These are phyloP conservation scores for Tetrapisispora iriomotensis DNA, from an alignment of 805 yeast genomes.

Conservation along the genomic window DNA sequence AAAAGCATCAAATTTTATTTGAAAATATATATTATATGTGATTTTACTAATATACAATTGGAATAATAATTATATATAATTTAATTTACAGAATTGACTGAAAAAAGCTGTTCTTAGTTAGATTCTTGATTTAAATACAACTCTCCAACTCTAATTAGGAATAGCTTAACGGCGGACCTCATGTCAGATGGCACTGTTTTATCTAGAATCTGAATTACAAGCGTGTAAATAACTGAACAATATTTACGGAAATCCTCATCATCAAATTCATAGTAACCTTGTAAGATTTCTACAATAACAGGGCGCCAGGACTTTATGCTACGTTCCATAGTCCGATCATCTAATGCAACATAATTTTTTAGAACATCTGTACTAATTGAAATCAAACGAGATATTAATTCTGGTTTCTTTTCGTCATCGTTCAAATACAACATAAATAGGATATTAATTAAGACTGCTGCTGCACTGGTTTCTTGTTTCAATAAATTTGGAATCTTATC, in stretches of 20 bases:
- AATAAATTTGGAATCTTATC: constrained; percentile 85
- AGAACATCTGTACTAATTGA: constrained; percentile 67
- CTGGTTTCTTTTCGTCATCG: constrained; percentile 39
- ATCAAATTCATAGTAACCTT: constrained; percentile 71
- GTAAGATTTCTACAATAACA: constrained; percentile 78
- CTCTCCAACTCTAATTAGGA: constrained; percentile 48
- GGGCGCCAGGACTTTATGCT: constrained; percentile 84
- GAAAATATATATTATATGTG: no score
- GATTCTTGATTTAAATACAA: constrained; percentile 26
- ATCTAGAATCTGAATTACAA: constrained; percentile 49
- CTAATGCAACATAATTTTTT: constrained; percentile 58
- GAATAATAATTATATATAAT: no score
- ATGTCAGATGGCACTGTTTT: constrained; percentile 53
- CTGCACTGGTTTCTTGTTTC: constrained; percentile 84
- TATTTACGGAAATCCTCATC: constrained; percentile 55
- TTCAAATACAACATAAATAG: constrained; percentile 61
- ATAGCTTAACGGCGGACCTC: constrained; percentile 49
- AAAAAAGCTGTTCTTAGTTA: no score
- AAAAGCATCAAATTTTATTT: no score
- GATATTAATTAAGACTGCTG: constrained; percentile 76
- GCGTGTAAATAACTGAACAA: constrained; percentile 51
- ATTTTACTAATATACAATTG: no score
- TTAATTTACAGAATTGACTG: no score
- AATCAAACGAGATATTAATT: constrained; percentile 36
- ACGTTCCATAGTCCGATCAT: constrained; percentile 65